Base-by-base conservation (phyloP, 768 basidiomycete genomes). In the Glaciozyma antarctica region DNA sequence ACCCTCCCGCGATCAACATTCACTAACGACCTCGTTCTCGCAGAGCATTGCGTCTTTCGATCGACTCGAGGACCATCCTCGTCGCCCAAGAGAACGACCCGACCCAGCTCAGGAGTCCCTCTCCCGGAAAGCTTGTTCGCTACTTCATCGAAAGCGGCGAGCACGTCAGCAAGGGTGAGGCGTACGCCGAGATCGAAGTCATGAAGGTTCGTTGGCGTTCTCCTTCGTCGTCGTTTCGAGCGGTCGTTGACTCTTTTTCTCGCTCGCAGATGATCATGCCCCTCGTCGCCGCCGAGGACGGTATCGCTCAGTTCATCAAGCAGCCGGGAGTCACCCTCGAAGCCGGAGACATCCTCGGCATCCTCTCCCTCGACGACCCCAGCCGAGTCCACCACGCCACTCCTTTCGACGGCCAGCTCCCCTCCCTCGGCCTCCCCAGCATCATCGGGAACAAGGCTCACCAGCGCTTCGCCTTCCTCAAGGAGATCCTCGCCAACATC, bases 231-330 rank as follows among this genome's bases (percentile, higher is more conserved):
- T 47, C 28, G 51, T 62, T 64, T 54, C n/a, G 66, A 57, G 9
- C 19, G 0, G n/a, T 16, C 38, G 12, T 64, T 60, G 41, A 52
- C 49, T 41, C 41, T 56, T 44, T 26, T 55, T 48, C 64, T 9
- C 61, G 88, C 87, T 93, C 95, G 91, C 97, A 99, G 81, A 99
- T 98, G 95, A 95, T 95, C 78, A 95, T 99, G 94, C 92, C 92
- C 5, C 84, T 99, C 62, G 85, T 90, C 62, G 91, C 92, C 8
- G 83, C 87, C 4, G 95, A 99, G 76, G 90, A 94, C 76, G 95
- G 95, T 73, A 82, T 86, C 54, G 86, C 93, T 22, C 92, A 94
- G 73, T 85, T 98, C 73, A 90, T 98, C 78, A 99, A 98, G 79
- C 95, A 99, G 76, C 90, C 95, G 62, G 95, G 95, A 73, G 90